Percentiles rank a stretch among this genome's conserved stretches.
These are phyloP conservation scores for Astrephomene gubernaculifera DNA, from an alignment of 139 green algal species.

Conservation along the genomic window DNA sequence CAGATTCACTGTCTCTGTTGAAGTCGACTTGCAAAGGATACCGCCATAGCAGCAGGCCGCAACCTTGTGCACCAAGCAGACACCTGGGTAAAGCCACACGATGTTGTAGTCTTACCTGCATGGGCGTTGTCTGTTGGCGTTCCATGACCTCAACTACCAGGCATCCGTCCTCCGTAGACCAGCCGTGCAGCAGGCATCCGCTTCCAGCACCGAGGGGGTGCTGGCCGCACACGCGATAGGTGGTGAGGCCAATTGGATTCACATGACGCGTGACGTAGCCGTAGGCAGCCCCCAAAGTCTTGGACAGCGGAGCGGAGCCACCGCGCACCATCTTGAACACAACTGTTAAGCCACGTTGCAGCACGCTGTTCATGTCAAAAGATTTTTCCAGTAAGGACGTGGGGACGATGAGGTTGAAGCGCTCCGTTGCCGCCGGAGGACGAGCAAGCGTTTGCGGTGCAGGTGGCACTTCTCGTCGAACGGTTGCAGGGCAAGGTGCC, in stretches of 20 bases:
- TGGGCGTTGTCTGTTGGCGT: background rate
- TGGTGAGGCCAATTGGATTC: conserved; percentile 2
- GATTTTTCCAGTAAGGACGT: background rate
- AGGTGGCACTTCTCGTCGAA: background rate
- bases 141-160: background rate
- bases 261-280: background rate
- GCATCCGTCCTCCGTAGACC: background rate
- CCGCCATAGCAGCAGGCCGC: too few species aligned
- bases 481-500: background rate
- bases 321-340: conserved; percentile 3
- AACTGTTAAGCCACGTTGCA: background rate
- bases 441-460: too few species aligned
- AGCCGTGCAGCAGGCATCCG: conserved; percentile 1
- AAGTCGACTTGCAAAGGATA: too few species aligned
- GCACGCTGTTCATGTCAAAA: background rate
- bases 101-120: background rate
- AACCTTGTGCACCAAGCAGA: too few species aligned
- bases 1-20: too few species aligned
- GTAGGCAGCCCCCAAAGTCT: background rate
- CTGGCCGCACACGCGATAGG: background rate
- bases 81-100: too few species aligned
- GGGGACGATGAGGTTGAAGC: conserved; percentile 26
- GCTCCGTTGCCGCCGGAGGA: conserved; percentile 2
- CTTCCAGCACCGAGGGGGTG: background rate
- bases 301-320: background rate